Percentiles rank a stretch among this genome's conserved stretches.
phyloP scores from a whole-genome alignment of 805 yeast genomes.

The Yarrowia hollandica region DNA sequence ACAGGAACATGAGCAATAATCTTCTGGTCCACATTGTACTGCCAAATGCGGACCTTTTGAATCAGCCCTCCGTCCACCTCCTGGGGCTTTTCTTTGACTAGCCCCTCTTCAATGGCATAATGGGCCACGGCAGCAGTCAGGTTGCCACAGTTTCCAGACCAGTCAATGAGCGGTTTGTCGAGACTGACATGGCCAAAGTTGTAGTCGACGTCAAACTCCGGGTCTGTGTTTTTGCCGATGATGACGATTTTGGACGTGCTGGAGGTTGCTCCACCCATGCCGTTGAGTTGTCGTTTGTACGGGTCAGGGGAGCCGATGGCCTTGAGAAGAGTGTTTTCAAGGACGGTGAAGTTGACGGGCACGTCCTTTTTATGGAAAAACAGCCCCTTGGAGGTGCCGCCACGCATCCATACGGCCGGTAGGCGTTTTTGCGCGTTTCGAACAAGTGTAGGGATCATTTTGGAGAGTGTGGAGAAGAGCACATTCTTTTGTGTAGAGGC shows the following conservation, averaged over 20 bases:
- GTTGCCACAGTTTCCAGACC: slow-evolving; percentile 31
- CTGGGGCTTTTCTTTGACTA: slow-evolving; percentile 4
- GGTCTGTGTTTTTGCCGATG: background rate
- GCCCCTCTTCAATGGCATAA: slow-evolving; percentile 27
- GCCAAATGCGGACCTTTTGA: slow-evolving; percentile 24
- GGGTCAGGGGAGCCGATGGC: slow-evolving; percentile 32
- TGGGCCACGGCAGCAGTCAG: slow-evolving; percentile 31
- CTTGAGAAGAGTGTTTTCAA: slow-evolving; percentile 11
- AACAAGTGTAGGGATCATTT: slow-evolving; percentile 10
- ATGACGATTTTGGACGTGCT: slow-evolving; percentile 30
- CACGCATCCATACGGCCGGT: slow-evolving; percentile 30
- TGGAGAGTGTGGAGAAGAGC: background rate
- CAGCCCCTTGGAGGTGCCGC: slow-evolving; percentile 31
- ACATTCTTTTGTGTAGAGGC: too few species aligned
- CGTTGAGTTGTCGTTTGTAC: slow-evolving; percentile 31
- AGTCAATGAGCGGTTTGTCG: slow-evolving; percentile 29
- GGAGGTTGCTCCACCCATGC: slow-evolving; percentile 31
- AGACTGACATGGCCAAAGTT: slow-evolving; percentile 30
- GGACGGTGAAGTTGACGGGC: slow-evolving; percentile 22
- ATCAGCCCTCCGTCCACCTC: background rate
- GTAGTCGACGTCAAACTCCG: slow-evolving; percentile 28
- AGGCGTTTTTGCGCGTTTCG: slow-evolving; percentile 17
- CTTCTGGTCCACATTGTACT: background rate
- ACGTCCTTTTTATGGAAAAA: slow-evolving; percentile 24
- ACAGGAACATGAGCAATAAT: slow-evolving; percentile 25